Evolutionary conservation across 768 basidiomycete species (phyloP).

Genomic region (Lactarius hatsudake): DNA sequence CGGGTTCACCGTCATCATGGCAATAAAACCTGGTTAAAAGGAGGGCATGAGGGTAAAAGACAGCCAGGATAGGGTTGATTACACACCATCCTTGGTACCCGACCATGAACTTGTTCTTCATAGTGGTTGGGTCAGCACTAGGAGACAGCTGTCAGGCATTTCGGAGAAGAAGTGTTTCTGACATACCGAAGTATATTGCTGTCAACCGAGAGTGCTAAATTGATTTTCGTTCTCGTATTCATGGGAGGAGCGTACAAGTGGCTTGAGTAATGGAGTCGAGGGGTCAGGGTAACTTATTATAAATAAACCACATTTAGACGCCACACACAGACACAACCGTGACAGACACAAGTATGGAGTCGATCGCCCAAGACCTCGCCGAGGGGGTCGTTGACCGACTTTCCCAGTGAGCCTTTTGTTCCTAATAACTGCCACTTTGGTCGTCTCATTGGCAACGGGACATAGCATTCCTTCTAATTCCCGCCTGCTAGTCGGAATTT

Average conservation of each 20-base stretch:
- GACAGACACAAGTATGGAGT: neutral
- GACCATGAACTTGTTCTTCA: constrained; percentile 80
- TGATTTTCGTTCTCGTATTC: neutral
- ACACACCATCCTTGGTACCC: constrained; percentile 86
- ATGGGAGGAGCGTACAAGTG: neutral
- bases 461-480: constrained; percentile 31
- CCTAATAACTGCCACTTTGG: neutral
- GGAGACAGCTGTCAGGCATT: constrained; percentile 8
- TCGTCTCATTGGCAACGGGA: constrained; percentile 5
- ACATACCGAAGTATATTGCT: constrained; percentile 24
- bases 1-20: constrained; percentile 61
- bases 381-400: neutral
- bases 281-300: constrained; percentile 1
- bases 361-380: constrained; percentile 8
- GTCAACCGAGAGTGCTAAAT: constrained; percentile 21
- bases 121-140: constrained; percentile 68
- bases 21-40: constrained; percentile 61
- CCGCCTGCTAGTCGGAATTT: constrained; percentile 68
- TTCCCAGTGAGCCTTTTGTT: constrained; percentile 6
- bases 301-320: neutral
- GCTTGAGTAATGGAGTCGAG: neutral
- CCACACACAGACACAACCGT: neutral
- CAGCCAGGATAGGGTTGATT: constrained; percentile 26
- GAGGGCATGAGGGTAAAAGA: neutral
- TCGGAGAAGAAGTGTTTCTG: no score